Evolutionary conservation across 192 early-diverging fungal species (phyloP).

Genomic region (Backusella tarrabulga): DNA sequence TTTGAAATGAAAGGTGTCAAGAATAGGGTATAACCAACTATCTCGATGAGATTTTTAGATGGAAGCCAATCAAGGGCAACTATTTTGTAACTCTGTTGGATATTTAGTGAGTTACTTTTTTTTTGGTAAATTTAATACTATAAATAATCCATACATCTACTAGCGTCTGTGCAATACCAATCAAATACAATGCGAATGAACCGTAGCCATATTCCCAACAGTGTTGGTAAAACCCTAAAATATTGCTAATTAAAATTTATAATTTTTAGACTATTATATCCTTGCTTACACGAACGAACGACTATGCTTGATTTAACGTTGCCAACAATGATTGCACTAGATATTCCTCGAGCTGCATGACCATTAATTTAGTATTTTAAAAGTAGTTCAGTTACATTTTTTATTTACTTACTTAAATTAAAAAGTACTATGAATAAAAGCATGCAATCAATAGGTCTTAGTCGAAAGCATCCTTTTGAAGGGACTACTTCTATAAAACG

Average conservation of each 20-base stretch:
- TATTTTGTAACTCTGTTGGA: constrained; percentile 23
- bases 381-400: not conserved
- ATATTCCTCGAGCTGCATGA: constrained; percentile 20
- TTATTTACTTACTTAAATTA: constrained; percentile 22
- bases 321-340: constrained; percentile 18
- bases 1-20: constrained; percentile 21
- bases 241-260: not conserved
- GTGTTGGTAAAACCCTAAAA: constrained; percentile 25
- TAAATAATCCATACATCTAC: constrained; percentile 20
- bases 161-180: constrained; percentile 34
- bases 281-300: constrained; percentile 21
- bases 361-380: not conserved
- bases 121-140: not conserved
- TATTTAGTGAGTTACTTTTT: not conserved
- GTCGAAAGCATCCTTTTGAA: constrained; percentile 17
- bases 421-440: constrained; percentile 21
- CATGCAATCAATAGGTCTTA: constrained; percentile 29
- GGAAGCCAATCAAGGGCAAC: constrained; percentile 29
- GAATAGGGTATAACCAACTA: constrained; percentile 17
- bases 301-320: constrained; percentile 15
- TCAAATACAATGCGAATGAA: constrained; percentile 21
- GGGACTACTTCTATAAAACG: constrained; percentile 4
- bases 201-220: constrained; percentile 32
- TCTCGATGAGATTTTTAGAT: constrained; percentile 15
- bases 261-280: not conserved